These are phyloP conservation scores for Aegilops speltoides DNA, from an alignment of 176 grass and related monocot species.

Conservation along the genomic window DNA sequence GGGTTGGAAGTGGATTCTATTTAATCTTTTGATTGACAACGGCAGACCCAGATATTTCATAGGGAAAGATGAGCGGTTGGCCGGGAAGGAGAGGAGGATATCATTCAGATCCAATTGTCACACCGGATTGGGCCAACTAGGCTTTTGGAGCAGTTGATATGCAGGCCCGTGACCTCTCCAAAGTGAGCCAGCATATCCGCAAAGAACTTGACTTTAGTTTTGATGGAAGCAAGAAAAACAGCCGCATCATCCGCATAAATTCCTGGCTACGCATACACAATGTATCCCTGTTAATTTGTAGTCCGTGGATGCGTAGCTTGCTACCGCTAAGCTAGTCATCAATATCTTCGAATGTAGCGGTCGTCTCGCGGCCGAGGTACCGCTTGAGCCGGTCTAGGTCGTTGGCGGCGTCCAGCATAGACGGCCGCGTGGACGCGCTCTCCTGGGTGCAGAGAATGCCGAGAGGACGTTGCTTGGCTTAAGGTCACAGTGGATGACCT, in stretches of 20 bases:
- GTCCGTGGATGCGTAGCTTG: not conserved
- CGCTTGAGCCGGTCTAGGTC: conserved; percentile 80
- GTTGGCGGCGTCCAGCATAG: conserved; percentile 78
- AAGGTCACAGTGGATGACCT: conserved; percentile 94
- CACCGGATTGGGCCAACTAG: too few relatives aligned
- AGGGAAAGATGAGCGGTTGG: too few relatives aligned
- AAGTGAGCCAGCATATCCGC: too few relatives aligned
- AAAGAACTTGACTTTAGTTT: too few relatives aligned
- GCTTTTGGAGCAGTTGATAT: too few relatives aligned
- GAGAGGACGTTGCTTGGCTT: conserved; percentile 93
- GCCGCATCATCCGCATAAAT: not conserved
- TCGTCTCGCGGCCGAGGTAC: conserved; percentile 72
- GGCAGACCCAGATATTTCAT: too few relatives aligned
- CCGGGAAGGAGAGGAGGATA: too few relatives aligned
- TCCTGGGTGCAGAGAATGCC: conserved; percentile 81
- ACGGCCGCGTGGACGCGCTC: conserved; percentile 49
- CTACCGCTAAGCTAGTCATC: conserved; percentile 4
- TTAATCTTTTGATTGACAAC: too few relatives aligned
- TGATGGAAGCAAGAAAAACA: too few relatives aligned
- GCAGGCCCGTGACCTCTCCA: too few relatives aligned
- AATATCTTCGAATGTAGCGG: conserved; percentile 69
- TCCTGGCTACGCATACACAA: not conserved
- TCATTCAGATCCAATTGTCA: too few relatives aligned
- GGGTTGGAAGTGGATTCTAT: too few relatives aligned
- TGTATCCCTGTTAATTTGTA: not conserved